Conservation (phyloP, 805 yeast species). For the Candida ortonii region DNA sequence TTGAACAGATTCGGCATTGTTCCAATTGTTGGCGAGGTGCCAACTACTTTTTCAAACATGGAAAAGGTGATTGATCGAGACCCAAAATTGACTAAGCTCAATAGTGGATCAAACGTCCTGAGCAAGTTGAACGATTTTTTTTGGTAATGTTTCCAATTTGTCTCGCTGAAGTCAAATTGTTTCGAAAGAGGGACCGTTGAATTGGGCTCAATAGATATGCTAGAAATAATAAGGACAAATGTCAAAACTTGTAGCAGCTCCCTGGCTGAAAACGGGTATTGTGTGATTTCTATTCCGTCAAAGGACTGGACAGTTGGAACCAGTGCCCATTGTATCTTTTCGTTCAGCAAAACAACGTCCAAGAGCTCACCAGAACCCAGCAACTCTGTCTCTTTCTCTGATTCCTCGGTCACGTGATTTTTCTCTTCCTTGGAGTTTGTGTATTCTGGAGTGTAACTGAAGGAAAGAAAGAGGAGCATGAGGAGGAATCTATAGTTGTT, state of each 20-base stretch:
- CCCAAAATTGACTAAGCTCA: constrained; percentile 26
- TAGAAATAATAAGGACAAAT: constrained; percentile 44
- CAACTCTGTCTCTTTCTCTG: constrained; percentile 8
- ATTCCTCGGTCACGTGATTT: too few species aligned
- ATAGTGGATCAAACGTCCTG: constrained; percentile 44
- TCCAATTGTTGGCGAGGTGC: constrained; percentile 14
- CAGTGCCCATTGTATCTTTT: constrained; percentile 29
- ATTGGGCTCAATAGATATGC: constrained; percentile 27
- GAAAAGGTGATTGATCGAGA: constrained; percentile 24
- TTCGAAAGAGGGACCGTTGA: constrained; percentile 13
- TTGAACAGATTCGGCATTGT: constrained; percentile 43
- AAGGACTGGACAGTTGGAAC: constrained; percentile 38
- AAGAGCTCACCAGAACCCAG: constrained; percentile 9
- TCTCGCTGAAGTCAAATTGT: constrained; percentile 24
- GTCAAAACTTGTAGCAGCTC: constrained; percentile 45
- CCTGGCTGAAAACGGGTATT: constrained; percentile 37
- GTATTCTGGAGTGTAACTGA: constrained; percentile 21
- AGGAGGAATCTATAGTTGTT: constrained; percentile 32
- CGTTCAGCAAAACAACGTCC: constrained; percentile 24
- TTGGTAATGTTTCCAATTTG: constrained; percentile 44
- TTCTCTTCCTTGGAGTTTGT: constrained; percentile 9
- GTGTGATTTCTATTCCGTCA: constrained; percentile 42
- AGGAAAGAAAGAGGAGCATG: constrained; percentile 47
- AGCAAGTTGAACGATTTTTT: constrained; percentile 43
- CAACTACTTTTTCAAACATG: constrained; percentile 35